These are phyloP conservation scores for Monilinia vaccinii-corymbosi DNA, from an alignment of 2,329 filamentous ascomycete genomes.

Conservation along the genomic window DNA sequence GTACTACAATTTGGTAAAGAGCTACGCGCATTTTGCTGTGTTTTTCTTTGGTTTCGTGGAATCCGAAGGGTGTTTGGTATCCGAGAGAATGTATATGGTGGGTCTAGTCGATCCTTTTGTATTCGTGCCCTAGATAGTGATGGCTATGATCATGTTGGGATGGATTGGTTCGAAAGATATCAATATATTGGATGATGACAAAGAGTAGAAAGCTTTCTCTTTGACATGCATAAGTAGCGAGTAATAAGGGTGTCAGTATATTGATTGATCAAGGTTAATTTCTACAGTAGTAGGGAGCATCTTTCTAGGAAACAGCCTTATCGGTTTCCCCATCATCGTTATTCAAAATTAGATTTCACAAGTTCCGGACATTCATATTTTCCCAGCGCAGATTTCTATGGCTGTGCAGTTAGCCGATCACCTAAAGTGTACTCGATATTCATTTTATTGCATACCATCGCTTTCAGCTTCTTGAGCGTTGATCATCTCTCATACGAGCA, in stretches of 20 bases:
- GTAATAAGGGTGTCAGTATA: background rate
- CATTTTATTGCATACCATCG: background rate
- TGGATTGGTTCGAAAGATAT: background rate
- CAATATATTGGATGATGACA: background rate
- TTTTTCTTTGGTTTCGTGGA: background rate
- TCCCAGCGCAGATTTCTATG: background rate
- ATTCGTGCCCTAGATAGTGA: background rate
- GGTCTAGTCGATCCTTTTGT: background rate
- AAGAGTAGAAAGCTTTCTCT: background rate
- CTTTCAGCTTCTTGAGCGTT: background rate
- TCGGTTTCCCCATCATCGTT: background rate
- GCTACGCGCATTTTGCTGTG: background rate
- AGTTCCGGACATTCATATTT: background rate
- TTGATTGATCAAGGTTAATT: background rate
- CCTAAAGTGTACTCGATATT: background rate
- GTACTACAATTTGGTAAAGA: background rate
- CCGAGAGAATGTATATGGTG: background rate
- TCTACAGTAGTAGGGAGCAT: background rate
- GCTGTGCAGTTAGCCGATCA: background rate
- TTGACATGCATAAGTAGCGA: constrained; percentile 3
- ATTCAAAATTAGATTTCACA: background rate
- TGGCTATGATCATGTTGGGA: background rate
- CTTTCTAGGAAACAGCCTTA: background rate
- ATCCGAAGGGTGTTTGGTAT: background rate
- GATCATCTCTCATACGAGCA: background rate